These are phyloP conservation scores for Delitschia confertaspora DNA, from an alignment of 495 filamentous ascomycete genomes.

Conservation along the genomic window DNA sequence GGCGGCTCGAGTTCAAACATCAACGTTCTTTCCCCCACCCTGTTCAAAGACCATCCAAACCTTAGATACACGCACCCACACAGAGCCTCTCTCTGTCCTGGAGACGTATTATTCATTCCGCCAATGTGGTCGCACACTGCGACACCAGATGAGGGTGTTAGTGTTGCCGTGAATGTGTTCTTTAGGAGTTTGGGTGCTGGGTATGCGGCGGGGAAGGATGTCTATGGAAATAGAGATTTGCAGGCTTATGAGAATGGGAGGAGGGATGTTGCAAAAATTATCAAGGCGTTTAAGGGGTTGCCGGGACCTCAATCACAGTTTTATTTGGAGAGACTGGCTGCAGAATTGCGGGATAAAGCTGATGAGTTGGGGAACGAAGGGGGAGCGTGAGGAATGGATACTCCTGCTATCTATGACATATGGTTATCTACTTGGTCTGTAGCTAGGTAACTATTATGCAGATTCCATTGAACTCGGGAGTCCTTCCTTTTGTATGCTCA, in stretches of 20 bases:
- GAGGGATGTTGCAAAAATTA: slow-evolving; percentile 58
- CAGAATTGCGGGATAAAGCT: slow-evolving; percentile 49
- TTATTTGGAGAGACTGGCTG: slow-evolving; percentile 64
- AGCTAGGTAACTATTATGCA: too few species aligned
- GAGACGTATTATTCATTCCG: slow-evolving; percentile 73
- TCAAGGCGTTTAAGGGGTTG: slow-evolving; percentile 55
- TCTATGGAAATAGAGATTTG: slow-evolving; percentile 83
- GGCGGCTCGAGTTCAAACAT: slow-evolving; percentile 71
- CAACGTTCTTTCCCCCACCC: slow-evolving; percentile 56
- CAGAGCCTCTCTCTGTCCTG: slow-evolving; percentile 54
- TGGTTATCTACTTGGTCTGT: too few species aligned
- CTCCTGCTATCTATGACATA: too few species aligned
- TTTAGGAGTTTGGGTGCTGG: slow-evolving; percentile 60
- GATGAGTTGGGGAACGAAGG: not conserved
- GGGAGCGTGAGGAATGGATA: too few species aligned
- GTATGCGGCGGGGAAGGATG: slow-evolving; percentile 70
- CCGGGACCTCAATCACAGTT: slow-evolving; percentile 60
- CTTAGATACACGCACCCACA: slow-evolving; percentile 54
- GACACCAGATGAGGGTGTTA: slow-evolving; percentile 50
- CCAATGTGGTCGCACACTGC: slow-evolving; percentile 80
- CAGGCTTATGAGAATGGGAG: slow-evolving; percentile 76
- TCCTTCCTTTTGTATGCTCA: too few species aligned
- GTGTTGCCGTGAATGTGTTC: slow-evolving; percentile 78
- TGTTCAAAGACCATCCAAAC: slow-evolving; percentile 34
- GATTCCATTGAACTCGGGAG: too few species aligned